These are phyloP conservation scores for Colletotrichum orchidophilum DNA, from an alignment of 2,329 filamentous ascomycete species.

Conservation along the genomic window DNA sequence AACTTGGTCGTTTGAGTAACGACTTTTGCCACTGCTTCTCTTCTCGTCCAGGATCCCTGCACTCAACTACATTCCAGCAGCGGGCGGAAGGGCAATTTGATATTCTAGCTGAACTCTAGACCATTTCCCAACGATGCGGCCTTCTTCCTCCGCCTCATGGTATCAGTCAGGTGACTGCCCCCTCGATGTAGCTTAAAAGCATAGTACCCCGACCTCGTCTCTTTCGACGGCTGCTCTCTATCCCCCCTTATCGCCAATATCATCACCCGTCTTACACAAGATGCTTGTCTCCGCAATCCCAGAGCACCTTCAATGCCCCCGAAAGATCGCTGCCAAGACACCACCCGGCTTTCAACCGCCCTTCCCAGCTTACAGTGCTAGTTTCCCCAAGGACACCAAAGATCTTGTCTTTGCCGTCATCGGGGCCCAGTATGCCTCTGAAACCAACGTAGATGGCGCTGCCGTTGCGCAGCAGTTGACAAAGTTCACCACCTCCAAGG, in stretches of 20 bases:
- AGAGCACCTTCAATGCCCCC: constrained; percentile 32
- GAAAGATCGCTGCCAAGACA: constrained; percentile 20
- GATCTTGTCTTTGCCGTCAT: constrained; percentile 35
- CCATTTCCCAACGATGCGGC: not conserved
- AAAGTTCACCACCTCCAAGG: constrained; percentile 21
- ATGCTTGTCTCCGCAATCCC: constrained; percentile 32
- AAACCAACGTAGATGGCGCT: not conserved
- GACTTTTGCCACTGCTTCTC: not conserved
- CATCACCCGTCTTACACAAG: constrained; percentile 1
- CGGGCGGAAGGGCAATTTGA: too few relatives aligned
- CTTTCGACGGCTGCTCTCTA: too few relatives aligned
- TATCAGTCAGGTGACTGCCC: not conserved
- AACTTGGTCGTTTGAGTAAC: not conserved
- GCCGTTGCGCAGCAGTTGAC: constrained; percentile 19
- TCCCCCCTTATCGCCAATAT: not conserved
- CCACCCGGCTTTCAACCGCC: constrained; percentile 30
- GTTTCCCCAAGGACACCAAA: constrained; percentile 31
- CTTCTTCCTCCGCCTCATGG: not conserved
- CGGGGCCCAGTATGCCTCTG: constrained; percentile 29
- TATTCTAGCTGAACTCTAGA: not conserved
- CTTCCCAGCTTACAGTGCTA: constrained; percentile 31
- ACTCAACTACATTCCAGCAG: not conserved
- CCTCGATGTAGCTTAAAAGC: constrained; percentile 8
- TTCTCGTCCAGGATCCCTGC: not conserved
- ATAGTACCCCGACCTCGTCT: not conserved